phyloP scores from a whole-genome alignment of 345 rosid genomes.

The Citrus medica region DNA sequence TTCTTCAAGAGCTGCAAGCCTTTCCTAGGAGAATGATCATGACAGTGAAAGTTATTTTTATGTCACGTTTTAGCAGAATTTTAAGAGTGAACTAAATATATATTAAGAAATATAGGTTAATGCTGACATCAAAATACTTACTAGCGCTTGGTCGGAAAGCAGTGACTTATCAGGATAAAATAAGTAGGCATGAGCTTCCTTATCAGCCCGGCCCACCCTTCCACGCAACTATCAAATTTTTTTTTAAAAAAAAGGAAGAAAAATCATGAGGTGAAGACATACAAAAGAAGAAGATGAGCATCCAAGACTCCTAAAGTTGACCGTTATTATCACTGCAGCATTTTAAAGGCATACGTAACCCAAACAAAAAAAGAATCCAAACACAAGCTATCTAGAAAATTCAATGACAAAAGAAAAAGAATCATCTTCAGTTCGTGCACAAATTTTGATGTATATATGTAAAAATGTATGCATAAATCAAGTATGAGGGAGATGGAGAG shows the following conservation, averaged over 20 bases:
- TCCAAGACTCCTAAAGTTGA: neutral
- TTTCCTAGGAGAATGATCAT: slow-evolving; percentile 59
- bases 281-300: slow-evolving; percentile 2
- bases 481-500: neutral
- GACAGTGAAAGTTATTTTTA: slow-evolving; percentile 8
- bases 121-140: slow-evolving; percentile 24
- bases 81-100: slow-evolving; percentile 2
- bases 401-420: slow-evolving; percentile 7
- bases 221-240: slow-evolving; percentile 72
- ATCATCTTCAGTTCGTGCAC: slow-evolving; percentile 6
- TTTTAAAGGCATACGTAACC: neutral
- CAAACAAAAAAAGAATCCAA: neutral
- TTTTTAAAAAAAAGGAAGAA: neutral
- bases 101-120: neutral
- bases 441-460: neutral
- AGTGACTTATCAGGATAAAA: slow-evolving; percentile 86
- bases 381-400: neutral
- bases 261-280: slow-evolving; percentile 4
- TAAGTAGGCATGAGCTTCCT: slow-evolving; percentile 91
- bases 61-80: neutral
- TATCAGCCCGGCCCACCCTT: slow-evolving; percentile 97
- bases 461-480: neutral
- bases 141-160: slow-evolving; percentile 79
- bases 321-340: neutral
- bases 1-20: slow-evolving; percentile 88